These are phyloP conservation scores for Wilhelminamyces savonicus DNA, from an alignment of 805 yeast genomes.

Conservation along the genomic window DNA sequence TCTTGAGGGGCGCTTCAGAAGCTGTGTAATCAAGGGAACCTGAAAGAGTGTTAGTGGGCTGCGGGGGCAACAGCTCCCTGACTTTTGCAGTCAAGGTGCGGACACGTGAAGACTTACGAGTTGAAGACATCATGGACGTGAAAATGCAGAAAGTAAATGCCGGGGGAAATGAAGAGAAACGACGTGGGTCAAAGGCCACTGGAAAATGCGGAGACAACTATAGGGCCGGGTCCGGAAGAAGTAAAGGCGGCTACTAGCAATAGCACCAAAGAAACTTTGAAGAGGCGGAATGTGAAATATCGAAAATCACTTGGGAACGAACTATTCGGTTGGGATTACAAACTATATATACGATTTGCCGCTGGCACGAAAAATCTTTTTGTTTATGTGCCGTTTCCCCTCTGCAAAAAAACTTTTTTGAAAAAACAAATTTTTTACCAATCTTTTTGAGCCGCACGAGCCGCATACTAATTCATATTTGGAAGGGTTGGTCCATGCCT, in stretches of 20 bases:
- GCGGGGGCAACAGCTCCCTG: conserved; percentile 4
- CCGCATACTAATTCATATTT: no score
- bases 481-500: no score
- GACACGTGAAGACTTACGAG: conserved; percentile 28
- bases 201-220: neutral
- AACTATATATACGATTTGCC: no score
- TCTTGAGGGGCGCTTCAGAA: neutral
- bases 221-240: neutral
- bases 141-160: conserved; percentile 1
- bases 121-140: conserved; percentile 7
- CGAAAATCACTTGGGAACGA: no score
- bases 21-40: neutral
- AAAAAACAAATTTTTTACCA: conserved; percentile 1
- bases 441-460: conserved; percentile 4
- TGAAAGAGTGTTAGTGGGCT: conserved; percentile 5
- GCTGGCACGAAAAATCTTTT: no score
- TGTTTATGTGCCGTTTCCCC: neutral
- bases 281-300: neutral
- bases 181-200: neutral
- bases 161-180: neutral
- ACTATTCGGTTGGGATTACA: no score
- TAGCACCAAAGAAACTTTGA: neutral
- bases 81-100: conserved; percentile 17
- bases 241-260: neutral
- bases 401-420: neutral